phyloP scores from a whole-genome alignment of 1,284 basidiomycete genomes.

The Filobasidium uniguttulatum region DNA sequence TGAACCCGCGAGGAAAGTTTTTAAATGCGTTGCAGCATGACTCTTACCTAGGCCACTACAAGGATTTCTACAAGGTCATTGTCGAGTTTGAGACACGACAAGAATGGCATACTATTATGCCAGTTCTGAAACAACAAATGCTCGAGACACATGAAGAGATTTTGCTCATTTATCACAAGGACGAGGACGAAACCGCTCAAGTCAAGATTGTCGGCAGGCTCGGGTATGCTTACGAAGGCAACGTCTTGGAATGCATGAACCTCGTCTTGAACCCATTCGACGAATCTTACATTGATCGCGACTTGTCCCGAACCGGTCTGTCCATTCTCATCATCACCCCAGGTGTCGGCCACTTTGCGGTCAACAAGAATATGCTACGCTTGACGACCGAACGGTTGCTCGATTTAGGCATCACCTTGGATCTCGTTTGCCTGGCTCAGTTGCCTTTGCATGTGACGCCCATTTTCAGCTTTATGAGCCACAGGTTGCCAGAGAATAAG shows the following conservation, averaged over 20 bases:
- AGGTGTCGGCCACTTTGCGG: slow-evolving; percentile 86
- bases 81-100: slow-evolving; percentile 77
- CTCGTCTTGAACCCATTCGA: slow-evolving; percentile 85
- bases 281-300: slow-evolving; percentile 90
- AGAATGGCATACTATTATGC: slow-evolving; percentile 76
- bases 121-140: slow-evolving; percentile 72
- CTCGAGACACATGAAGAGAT: slow-evolving; percentile 80
- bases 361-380: slow-evolving; percentile 76
- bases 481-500: slow-evolving; percentile 7
- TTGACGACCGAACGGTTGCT: slow-evolving; percentile 91
- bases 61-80: slow-evolving; percentile 91
- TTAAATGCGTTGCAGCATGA: slow-evolving; percentile 54
- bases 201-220: slow-evolving; percentile 33
- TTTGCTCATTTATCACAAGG: slow-evolving; percentile 62
- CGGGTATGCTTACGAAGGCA: slow-evolving; percentile 78
- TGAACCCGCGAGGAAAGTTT: slow-evolving; percentile 41
- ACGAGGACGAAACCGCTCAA: slow-evolving; percentile 18
- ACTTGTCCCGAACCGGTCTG: slow-evolving; percentile 79
- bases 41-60: slow-evolving; percentile 66
- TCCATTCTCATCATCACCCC: slow-evolving; percentile 79
- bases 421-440: slow-evolving; percentile 81
- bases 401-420: slow-evolving; percentile 81
- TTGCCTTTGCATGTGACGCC: slow-evolving; percentile 85
- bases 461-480: slow-evolving; percentile 57
- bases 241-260: slow-evolving; percentile 86